Base-by-base conservation (phyloP, 2,329 filamentous ascomycete genomes). In the Phialemoniopsis sp. region DNA sequence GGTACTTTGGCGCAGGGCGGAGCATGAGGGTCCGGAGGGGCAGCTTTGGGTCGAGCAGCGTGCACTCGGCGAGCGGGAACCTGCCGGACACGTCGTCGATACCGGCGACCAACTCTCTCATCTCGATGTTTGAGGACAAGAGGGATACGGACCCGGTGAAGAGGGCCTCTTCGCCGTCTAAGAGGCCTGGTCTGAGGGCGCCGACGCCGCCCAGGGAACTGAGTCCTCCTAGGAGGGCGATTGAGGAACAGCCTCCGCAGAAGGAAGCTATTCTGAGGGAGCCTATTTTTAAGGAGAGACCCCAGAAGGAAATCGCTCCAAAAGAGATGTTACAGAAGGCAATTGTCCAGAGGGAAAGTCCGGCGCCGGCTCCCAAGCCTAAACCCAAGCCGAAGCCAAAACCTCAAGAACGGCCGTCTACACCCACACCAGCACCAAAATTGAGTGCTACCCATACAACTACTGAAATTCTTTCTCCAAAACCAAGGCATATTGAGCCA, bases 111-210 rank as follows among this genome's bases (percentile, higher is more conserved):
- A 78, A 69, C 4, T 76, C 80, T 5, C 66, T 88, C 15, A 82
- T 88, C 39, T 76, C 76, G 30, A 71, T 87, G 63, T 88, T 88
- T 48, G 85, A 89, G 59, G 66, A 71, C 46, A 64, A 32, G 6
- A 42, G 30, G 13, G 37, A 46, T 13, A 49, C 47, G n/a, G 58
- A 63, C 33, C 58, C 60, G 4, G 51, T 58, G 6, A 67, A 66
- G 52, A 64, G 53, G 39, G 46, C 43, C 15, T 50, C 49, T 32
- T 49, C 48, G 5, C 40, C 38, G 9, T 36, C 38, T n/a, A 34
- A 9, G 33, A 44, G n/a, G 38, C 33, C 29, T 10, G 36, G 31
- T 30, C 18, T 36, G 2, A 57, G 52, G 35, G 45, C 57, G 13
- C 42, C 55, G 32, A 66, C 59, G 9, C 58, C 63, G 4, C 52